Percentiles rank a stretch among this genome's conserved stretches.
Conservation (phyloP, 805 yeast species). For the Cyberlindnera veronae region DNA sequence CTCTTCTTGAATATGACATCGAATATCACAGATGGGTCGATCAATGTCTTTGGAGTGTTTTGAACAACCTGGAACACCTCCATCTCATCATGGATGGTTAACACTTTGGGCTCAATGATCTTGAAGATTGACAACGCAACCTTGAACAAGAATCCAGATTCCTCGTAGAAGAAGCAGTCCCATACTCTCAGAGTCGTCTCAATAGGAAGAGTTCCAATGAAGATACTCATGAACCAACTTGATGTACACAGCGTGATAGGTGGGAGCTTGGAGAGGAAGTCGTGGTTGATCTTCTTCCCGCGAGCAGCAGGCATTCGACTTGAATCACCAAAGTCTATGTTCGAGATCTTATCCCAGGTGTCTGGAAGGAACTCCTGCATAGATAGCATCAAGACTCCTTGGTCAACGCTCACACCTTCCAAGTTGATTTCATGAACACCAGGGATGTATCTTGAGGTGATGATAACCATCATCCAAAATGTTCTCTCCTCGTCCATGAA, state of each 20-base stretch:
- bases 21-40: conserved; percentile 67
- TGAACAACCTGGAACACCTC: conserved; percentile 84
- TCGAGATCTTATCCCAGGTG: conserved; percentile 59
- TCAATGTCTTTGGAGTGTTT: conserved; percentile 65
- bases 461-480: conserved; percentile 93
- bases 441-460: conserved; percentile 81
- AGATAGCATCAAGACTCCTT: conserved; percentile 88
- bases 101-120: conserved; percentile 63
- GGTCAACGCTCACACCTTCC: conserved; percentile 94
- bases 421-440: conserved; percentile 86
- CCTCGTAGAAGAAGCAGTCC: conserved; percentile 95
- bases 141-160: conserved; percentile 80
- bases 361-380: conserved; percentile 79
- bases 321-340: conserved; percentile 35
- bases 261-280: conserved; percentile 72
- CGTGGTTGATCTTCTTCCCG: conserved; percentile 28
- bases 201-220: conserved; percentile 84
- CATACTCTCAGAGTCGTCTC: conserved; percentile 87
- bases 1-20: conserved; percentile 74
- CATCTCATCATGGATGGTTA: conserved; percentile 43
- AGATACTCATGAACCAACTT: conserved; percentile 98
- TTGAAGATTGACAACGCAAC: conserved; percentile 78
- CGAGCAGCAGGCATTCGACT: conserved; percentile 13
- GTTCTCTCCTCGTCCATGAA: conserved; percentile 88
- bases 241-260: conserved; percentile 92